These are phyloP conservation scores for Fagus crenata DNA, from an alignment of 306 rosid species.

Conservation along the genomic window DNA sequence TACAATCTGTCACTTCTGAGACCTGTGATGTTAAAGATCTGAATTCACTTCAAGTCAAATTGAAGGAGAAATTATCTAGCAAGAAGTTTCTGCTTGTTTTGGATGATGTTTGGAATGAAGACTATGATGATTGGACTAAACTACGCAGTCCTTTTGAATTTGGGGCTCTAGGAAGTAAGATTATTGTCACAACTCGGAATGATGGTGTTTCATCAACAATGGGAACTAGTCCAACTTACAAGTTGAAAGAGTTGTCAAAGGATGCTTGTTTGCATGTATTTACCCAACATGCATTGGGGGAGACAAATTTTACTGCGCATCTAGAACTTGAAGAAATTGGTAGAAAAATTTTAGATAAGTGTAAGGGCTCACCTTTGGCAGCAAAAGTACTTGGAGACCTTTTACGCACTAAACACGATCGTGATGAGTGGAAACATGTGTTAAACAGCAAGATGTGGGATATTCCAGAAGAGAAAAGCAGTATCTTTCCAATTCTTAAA, in stretches of 20 bases:
- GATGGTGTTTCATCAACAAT: not conserved
- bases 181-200: slow-evolving; percentile 18
- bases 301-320: not conserved
- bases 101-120: not conserved
- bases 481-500: not conserved
- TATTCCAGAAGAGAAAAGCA: not conserved
- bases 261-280: slow-evolving; percentile 3
- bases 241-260: not conserved
- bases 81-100: not conserved
- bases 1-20: not conserved
- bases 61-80: not conserved
- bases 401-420: not conserved
- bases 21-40: not conserved
- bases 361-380: not conserved
- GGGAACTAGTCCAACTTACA: not conserved
- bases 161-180: slow-evolving; percentile 1
- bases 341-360: not conserved
- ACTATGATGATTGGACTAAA: not conserved
- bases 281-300: slow-evolving; percentile 3
- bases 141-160: not conserved
- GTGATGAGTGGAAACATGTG: not conserved
- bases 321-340: not conserved
- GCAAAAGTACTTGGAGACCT: slow-evolving; percentile 12
- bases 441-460: not conserved
- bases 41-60: not conserved